Conservation (phyloP, 1,139 yeast species). For the Yamadazyma jaroonii region DNA sequence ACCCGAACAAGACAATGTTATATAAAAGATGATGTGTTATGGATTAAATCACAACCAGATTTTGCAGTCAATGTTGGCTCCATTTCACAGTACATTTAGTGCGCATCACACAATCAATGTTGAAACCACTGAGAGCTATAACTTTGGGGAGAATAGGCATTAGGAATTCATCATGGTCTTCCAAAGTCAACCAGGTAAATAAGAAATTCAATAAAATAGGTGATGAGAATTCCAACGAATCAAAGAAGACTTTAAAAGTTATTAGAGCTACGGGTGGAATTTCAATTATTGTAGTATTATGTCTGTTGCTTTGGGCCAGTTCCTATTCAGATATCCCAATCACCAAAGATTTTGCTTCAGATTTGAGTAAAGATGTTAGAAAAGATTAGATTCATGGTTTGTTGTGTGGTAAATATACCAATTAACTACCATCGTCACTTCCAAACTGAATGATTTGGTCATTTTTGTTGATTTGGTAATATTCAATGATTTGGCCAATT, state of each 20-base stretch:
- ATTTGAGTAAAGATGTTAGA: slow-evolving; percentile 24
- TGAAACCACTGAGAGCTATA: not conserved
- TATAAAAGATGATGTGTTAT: slow-evolving; percentile 35
- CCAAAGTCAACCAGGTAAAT: slow-evolving; percentile 4
- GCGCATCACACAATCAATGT: not conserved
- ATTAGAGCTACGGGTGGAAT: slow-evolving; percentile 33
- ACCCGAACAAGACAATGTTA: slow-evolving; percentile 18
- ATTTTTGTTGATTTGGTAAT: too few relatives aligned
- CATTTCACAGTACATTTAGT: slow-evolving; percentile 9
- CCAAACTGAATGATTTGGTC: too few relatives aligned
- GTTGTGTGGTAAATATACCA: too few relatives aligned
- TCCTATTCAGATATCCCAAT: slow-evolving; percentile 15
- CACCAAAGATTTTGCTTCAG: slow-evolving; percentile 14
- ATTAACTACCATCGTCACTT: too few relatives aligned
- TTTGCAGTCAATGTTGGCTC: slow-evolving; percentile 25
- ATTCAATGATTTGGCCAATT: too few relatives aligned
- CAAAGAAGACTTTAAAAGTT: slow-evolving; percentile 27
- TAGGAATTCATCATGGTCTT: not conserved
- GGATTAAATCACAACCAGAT: slow-evolving; percentile 17
- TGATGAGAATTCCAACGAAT: slow-evolving; percentile 32
- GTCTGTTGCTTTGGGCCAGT: slow-evolving; percentile 36
- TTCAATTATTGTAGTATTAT: slow-evolving; percentile 32
- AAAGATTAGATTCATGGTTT: too few relatives aligned
- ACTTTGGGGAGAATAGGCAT: not conserved
- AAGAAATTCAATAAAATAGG: slow-evolving; percentile 23